Percentiles rank a stretch among this genome's conserved stretches.
These are phyloP conservation scores for Erodium moschatum DNA, from an alignment of 441 rosid species.

Conservation along the genomic window DNA sequence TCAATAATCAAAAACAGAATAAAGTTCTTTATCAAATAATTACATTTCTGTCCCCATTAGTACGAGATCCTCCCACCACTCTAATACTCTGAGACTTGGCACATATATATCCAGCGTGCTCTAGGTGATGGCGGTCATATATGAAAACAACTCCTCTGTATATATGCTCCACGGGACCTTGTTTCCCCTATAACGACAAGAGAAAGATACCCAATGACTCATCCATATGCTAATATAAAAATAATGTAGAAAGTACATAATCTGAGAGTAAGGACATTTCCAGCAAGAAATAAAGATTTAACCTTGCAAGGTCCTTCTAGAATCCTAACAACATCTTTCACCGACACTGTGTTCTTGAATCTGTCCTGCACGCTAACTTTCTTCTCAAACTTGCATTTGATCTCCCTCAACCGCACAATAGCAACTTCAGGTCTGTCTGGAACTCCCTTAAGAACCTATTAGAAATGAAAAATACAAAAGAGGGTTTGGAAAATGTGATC, in stretches of 20 bases:
- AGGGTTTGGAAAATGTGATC: neutral
- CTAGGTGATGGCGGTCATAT: conserved; percentile 85
- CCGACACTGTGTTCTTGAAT: conserved; percentile 56
- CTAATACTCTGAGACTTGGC: conserved; percentile 60
- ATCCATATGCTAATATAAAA: conserved; percentile 9
- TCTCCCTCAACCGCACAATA: conserved; percentile 83
- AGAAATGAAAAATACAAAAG: conserved; percentile 1
- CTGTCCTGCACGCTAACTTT: conserved; percentile 67
- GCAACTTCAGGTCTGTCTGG: conserved; percentile 89
- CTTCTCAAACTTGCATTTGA: conserved; percentile 82
- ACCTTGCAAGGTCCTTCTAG: conserved; percentile 91
- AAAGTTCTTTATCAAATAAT: conserved; percentile 17
- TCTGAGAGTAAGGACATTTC: conserved; percentile 6
- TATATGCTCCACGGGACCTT: conserved; percentile 94
- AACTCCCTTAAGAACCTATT: conserved; percentile 86
- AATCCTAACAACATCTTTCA: conserved; percentile 75
- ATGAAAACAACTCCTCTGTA: conserved; percentile 66
- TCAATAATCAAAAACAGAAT: conserved; percentile 2
- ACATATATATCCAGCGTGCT: conserved; percentile 95
- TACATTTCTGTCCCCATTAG: conserved; percentile 67
- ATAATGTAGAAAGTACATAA: conserved; percentile 7
- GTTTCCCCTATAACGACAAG: conserved; percentile 55
- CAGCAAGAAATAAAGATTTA: conserved; percentile 26
- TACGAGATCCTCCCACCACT: conserved; percentile 78
- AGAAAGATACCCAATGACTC: conserved; percentile 9